phyloP scores from a whole-genome alignment of 1,284 basidiomycete genomes.

The Sanghuangporus weigelae region DNA sequence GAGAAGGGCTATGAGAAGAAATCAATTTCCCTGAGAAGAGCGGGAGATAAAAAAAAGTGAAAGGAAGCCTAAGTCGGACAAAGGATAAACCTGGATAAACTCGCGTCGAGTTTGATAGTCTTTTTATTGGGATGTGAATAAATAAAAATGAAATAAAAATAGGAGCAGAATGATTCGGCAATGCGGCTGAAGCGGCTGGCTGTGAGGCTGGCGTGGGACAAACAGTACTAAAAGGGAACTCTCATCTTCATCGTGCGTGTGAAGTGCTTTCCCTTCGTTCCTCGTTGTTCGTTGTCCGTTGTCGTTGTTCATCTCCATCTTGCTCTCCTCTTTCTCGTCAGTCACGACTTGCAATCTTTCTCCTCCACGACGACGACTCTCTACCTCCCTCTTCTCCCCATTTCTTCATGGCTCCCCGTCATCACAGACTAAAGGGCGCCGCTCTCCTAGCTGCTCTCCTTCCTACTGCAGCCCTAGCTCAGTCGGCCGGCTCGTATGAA shows the following conservation, averaged over 20 bases:
- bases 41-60: too few species aligned
- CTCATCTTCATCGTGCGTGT: neutral
- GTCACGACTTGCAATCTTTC: neutral
- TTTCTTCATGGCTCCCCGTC: neutral
- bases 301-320: neutral
- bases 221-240: neutral
- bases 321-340: neutral
- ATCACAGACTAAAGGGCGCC: conserved; percentile 3
- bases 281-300: neutral
- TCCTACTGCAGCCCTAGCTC: conserved; percentile 12
- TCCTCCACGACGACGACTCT: neutral
- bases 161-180: too few species aligned
- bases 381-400: too few species aligned
- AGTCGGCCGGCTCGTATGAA: conserved; percentile 19
- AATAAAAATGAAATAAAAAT: too few species aligned
- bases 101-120: too few species aligned
- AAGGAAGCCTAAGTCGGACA: too few species aligned
- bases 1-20: too few species aligned
- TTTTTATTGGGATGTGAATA: too few species aligned
- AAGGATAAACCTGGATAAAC: too few species aligned
- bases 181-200: too few species aligned
- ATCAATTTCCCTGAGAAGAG: too few species aligned
- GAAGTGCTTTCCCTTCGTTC: neutral
- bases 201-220: neutral
- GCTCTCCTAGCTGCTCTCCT: conserved; percentile 9